These are phyloP conservation scores for Sphagnum tenellum DNA, from an alignment of 225 moss, liverwort and hornwort species.

Conservation along the genomic window DNA sequence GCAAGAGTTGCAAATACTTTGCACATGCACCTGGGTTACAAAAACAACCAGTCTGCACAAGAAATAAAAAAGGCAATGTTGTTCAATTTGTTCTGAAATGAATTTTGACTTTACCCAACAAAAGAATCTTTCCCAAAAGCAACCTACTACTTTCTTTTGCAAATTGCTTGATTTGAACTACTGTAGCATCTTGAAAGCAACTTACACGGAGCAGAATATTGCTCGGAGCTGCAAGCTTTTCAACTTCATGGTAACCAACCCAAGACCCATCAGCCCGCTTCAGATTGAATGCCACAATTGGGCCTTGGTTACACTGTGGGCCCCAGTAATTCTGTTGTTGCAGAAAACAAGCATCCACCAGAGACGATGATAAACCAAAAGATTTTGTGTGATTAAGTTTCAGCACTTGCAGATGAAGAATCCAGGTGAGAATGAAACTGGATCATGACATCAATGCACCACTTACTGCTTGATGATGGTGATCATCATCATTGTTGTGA, in stretches of 20 bases:
- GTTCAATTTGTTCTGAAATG: no score
- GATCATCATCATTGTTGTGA: neutral
- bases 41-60: slow-evolving; percentile 83
- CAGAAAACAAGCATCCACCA: neutral
- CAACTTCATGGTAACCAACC: slow-evolving; percentile 91
- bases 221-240: slow-evolving; percentile 75
- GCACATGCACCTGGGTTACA: slow-evolving; percentile 98
- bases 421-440: no score
- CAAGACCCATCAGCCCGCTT: slow-evolving; percentile 83
- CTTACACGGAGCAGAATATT: slow-evolving; percentile 82
- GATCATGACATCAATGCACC: no score
- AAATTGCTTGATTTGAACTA: no score
- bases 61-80: neutral
- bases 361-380: neutral
- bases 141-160: no score
- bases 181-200: neutral
- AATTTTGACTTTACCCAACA: no score
- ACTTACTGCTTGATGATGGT: no score
- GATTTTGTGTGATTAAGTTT: neutral
- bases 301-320: slow-evolving; percentile 67
- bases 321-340: slow-evolving; percentile 65
- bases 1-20: slow-evolving; percentile 72
- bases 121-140: no score
- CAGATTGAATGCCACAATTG: slow-evolving; percentile 70
- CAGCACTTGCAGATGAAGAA: no score